Conservation (phyloP, 2,329 filamentous ascomycete species). For the Mariannaea sp. region DNA sequence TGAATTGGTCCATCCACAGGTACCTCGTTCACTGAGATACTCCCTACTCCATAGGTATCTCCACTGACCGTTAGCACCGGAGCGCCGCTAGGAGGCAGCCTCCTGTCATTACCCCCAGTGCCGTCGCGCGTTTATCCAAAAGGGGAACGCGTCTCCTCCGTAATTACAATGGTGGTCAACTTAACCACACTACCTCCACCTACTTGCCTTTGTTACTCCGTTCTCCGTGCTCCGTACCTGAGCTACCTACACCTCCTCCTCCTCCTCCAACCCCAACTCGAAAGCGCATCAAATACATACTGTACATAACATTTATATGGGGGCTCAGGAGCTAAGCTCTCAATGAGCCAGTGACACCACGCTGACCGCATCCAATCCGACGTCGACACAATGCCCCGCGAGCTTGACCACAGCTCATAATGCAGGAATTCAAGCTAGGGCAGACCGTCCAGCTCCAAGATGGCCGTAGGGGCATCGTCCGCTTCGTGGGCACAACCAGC, state of each 20-base stretch:
- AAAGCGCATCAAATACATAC: too few species aligned
- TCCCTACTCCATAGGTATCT: too few species aligned
- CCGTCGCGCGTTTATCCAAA: constrained; percentile 39
- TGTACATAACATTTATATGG: too few species aligned
- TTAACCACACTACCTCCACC: too few species aligned
- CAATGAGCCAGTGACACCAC: constrained; percentile 4
- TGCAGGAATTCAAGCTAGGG: constrained; percentile 66
- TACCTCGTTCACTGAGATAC: too few species aligned
- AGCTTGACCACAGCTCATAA: constrained; percentile 32
- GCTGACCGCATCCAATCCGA: constrained; percentile 3
- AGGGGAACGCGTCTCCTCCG: constrained; percentile 29
- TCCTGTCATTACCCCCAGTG: constrained; percentile 22
- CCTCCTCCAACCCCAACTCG: too few species aligned
- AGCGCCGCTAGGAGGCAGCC: too few species aligned
- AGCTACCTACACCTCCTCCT: too few species aligned
- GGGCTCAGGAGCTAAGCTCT: constrained; percentile 29
- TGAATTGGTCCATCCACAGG: too few species aligned
- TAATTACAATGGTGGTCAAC: not conserved
- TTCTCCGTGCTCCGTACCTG: too few species aligned
- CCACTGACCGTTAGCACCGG: too few species aligned
- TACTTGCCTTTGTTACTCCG: too few species aligned
- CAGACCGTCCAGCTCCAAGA: constrained; percentile 81
- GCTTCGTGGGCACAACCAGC: constrained; percentile 78
- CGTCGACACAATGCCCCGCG: constrained; percentile 42
- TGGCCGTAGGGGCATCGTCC: constrained; percentile 75